phyloP scores from a whole-genome alignment of 1,284 basidiomycete species.

The Melanopsichium pennsylvanicum region DNA sequence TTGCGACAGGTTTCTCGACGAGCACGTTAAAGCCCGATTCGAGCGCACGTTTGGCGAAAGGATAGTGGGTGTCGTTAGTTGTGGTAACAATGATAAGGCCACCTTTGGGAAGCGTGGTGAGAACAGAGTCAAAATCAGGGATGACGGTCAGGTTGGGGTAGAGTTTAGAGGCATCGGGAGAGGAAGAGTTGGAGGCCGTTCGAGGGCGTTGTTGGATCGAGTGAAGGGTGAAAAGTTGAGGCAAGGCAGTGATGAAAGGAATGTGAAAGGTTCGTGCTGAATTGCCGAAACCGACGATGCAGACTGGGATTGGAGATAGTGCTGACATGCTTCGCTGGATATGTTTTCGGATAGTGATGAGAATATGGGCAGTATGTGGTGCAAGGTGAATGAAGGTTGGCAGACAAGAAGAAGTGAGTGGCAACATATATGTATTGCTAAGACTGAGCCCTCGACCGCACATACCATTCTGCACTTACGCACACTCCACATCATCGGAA shows the following conservation, averaged over 20 bases:
- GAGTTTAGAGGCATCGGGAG: conserved; percentile 36
- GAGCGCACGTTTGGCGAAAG: conserved; percentile 59
- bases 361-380: too few relatives aligned
- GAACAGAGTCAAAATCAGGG: conserved; percentile 51
- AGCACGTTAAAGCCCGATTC: conserved; percentile 60
- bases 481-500: too few relatives aligned
- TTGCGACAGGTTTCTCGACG: conserved; percentile 62
- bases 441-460: too few relatives aligned
- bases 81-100: conserved; percentile 63
- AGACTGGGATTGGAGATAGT: conserved; percentile 49
- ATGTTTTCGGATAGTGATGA: too few relatives aligned
- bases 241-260: conserved; percentile 55
- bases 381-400: too few relatives aligned
- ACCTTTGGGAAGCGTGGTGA: conserved; percentile 52
- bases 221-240: conserved; percentile 51
- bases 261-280: conserved; percentile 62
- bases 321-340: too few relatives aligned
- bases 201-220: conserved; percentile 61
- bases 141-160: conserved; percentile 50
- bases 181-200: conserved; percentile 25
- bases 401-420: too few relatives aligned
- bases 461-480: too few relatives aligned
- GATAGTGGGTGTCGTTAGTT: conserved; percentile 61
- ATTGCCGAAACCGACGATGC: conserved; percentile 58
- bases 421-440: too few relatives aligned